These are phyloP conservation scores for Aspergillus asperescens DNA, from an alignment of 495 filamentous ascomycete species.

Conservation along the genomic window DNA sequence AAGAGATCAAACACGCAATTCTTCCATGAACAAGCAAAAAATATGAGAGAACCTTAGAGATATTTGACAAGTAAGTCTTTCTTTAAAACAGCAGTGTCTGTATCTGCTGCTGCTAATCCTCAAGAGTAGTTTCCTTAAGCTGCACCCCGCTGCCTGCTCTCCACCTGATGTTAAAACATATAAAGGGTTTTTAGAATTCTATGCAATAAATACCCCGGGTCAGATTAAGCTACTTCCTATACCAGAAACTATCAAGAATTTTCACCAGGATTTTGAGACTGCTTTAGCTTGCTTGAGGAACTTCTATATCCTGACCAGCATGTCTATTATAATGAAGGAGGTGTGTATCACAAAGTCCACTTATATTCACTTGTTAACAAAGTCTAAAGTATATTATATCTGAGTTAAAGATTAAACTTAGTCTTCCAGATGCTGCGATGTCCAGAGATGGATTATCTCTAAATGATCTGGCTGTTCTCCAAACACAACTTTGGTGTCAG, in stretches of 20 bases:
- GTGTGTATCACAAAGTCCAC: background rate
- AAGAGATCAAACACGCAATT: background rate
- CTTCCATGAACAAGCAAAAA: background rate
- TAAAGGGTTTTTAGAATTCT: background rate
- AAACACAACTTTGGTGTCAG: slow-evolving; percentile 3
- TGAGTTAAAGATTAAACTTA: background rate
- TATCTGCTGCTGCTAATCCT: too few relatives aligned
- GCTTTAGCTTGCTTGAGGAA: background rate
- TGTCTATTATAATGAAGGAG: background rate
- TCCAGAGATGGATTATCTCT: background rate
- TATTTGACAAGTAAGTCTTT: background rate
- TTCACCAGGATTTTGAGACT: background rate
- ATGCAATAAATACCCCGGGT: background rate
- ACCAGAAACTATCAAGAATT: background rate
- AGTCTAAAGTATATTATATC: background rate
- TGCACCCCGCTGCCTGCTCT: background rate
- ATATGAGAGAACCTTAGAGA: background rate
- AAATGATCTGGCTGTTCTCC: background rate
- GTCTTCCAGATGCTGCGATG: background rate
- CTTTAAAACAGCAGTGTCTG: too few relatives aligned
- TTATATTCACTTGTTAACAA: background rate
- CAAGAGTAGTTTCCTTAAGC: background rate
- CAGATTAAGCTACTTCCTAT: background rate
- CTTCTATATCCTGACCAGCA: background rate
- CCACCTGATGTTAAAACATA: slow-evolving; percentile 1